phyloP scores from a whole-genome alignment of 805 yeast species.

The Wickerhamomyces pijperi region DNA sequence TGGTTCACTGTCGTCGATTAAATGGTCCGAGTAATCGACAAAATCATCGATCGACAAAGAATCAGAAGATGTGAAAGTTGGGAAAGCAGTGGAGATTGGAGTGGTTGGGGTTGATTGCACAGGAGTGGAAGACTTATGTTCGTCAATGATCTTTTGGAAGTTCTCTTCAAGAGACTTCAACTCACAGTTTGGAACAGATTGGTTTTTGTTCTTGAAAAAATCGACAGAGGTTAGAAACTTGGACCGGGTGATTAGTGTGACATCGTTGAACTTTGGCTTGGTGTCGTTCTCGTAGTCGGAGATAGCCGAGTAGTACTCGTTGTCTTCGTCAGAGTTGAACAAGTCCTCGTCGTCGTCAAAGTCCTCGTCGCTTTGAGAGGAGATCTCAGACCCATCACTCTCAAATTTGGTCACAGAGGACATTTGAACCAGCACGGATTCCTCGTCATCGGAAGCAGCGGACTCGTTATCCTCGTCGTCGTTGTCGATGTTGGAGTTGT shows the following conservation, averaged over 20 bases:
- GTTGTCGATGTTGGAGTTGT: constrained; percentile 2
- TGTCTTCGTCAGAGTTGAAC: constrained; percentile 18
- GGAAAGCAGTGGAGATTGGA: constrained; percentile 1
- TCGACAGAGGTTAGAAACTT: constrained; percentile 6
- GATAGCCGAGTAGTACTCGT: constrained; percentile 16
- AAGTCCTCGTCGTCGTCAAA: constrained; percentile 9
- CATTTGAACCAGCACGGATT: constrained; percentile 1
- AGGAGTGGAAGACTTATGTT: constrained; percentile 6
- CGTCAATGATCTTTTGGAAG: constrained; percentile 17
- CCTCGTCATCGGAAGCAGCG: not conserved
- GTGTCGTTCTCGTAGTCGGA: constrained; percentile 16
- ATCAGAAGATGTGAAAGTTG: constrained; percentile 1
- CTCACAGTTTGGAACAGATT: constrained; percentile 12
- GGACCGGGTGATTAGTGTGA: constrained; percentile 1
- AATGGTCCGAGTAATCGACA: constrained; percentile 13
- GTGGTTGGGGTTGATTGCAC: too few species aligned
- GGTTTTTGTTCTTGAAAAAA: constrained; percentile 11
- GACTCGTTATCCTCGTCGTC: not conserved
- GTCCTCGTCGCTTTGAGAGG: constrained; percentile 9
- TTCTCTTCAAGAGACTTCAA: constrained; percentile 18
- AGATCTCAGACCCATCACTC: constrained; percentile 12
- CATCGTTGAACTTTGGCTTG: constrained; percentile 5
- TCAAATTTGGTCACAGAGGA: not conserved
- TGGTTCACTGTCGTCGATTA: constrained; percentile 7
- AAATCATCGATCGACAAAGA: constrained; percentile 1